A percentile compares a stretch with the other conserved stretches of the same genome.
Evolutionary conservation across 202 grass and related monocot genomes (phyloP).

Genomic region (Zoysia matrella): DNA sequence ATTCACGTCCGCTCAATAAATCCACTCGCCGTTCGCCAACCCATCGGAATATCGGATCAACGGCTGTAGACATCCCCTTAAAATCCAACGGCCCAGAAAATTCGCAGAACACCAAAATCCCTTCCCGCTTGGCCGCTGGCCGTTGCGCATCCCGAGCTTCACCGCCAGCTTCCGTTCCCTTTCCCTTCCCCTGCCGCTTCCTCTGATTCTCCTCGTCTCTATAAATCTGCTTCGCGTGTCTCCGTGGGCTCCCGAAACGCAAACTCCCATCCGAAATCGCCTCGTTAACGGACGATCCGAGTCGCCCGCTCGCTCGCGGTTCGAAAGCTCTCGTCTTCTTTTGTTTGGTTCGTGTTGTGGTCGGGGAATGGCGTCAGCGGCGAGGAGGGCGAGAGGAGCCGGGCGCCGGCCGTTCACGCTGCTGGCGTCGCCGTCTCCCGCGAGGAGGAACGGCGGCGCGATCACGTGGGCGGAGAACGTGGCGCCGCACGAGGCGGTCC

Average conservation of each 20-base stretch:
- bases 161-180: neutral
- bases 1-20: slow-evolving; percentile 8
- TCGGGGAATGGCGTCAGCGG: slow-evolving; percentile 28
- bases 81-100: slow-evolving; percentile 35
- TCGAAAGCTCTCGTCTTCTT: neutral
- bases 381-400: slow-evolving; percentile 22
- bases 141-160: slow-evolving; percentile 46
- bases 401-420: slow-evolving; percentile 40
- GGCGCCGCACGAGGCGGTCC: neutral
- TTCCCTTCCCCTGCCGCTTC: neutral
- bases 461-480: slow-evolving; percentile 30
- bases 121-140: slow-evolving; percentile 33
- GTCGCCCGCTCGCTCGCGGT: neutral
- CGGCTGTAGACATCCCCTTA: neutral
- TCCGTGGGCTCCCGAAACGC: slow-evolving; percentile 29
- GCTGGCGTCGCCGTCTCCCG: slow-evolving; percentile 6
- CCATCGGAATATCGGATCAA: neutral
- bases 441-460: neutral
- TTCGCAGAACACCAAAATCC: neutral
- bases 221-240: slow-evolving; percentile 40
- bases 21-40: neutral
- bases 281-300: slow-evolving; percentile 19
- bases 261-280: slow-evolving; percentile 4
- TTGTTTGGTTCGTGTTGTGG: neutral
- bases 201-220: neutral